Evolutionary conservation across 169 alveolate species (phyloP), one percentile per base, ranked within the genome.

Genomic region (Theileria annulata): DNA sequence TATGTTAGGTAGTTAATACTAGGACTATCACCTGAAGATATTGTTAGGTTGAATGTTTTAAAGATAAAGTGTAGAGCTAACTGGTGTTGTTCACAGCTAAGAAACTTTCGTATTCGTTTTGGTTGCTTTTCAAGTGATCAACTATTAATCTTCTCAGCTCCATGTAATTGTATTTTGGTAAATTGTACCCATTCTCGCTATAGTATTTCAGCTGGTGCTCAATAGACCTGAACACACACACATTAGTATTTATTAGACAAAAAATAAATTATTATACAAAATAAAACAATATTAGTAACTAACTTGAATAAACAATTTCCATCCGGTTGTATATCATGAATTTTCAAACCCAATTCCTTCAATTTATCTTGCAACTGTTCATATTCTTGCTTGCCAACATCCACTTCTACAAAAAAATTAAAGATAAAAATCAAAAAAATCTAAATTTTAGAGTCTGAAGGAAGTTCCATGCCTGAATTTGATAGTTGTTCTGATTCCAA

Each of bases 271-370:
- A 42, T 42, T 3, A 42, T 42, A 42, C 51, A 42, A 42, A 8
- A 3, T 42, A 42, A 42, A 42, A 42, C 15, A 42, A 42, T 42
- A 42, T 42, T 27, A 25, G n/a, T 15, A 10, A 27, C 59, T 0
- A 23, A 83, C 90, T 80, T 75, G 79, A 76, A 83, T 27, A 83
- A 64, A 56, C 90, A 83, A 56, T 83, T 83, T n/a, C 90, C 90
- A 66, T 83, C 90, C 0, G 85, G 85, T 8, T 25, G 81, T 21
- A 83, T 69, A 28, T 67, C 70, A 31, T 63, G 58, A n/a, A 83
- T 49, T 21, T 15, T 33, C 17, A 56, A 54, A 31, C 77, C 77
- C 66, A 56, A 13, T 27, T 56, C 66, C 35, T 19, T 13, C n/a
- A 56, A 25, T 25, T 56, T 56, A 25, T 25, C 66, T 8, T 56